Conservation (phyloP, 192 early-diverging fungal genomes). For the Mortierella alpina region DNA sequence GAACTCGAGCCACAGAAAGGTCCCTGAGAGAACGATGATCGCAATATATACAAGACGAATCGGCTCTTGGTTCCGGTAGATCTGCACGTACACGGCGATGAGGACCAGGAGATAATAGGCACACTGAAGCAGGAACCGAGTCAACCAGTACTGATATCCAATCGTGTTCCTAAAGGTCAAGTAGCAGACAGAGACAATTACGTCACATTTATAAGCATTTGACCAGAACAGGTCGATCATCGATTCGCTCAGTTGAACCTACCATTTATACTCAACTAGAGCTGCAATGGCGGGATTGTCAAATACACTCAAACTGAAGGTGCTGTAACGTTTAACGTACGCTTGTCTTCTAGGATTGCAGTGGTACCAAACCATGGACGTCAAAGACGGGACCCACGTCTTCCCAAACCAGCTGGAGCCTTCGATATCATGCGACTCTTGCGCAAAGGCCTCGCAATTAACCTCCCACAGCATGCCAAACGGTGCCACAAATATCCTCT, state of each 20-base stretch:
- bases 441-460: neutral
- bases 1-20: conserved; percentile 16
- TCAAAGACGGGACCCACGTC: neutral
- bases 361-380: neutral
- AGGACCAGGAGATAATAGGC: conserved; percentile 13
- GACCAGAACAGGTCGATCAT: too few species aligned
- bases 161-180: conserved; percentile 24
- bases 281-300: conserved; percentile 25
- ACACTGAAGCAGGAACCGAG: conserved; percentile 12
- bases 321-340: neutral
- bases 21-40: neutral
- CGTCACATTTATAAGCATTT: too few species aligned
- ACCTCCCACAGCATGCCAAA: conserved; percentile 8
- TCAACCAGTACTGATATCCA: conserved; percentile 14
- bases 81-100: neutral
- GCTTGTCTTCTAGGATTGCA: neutral
- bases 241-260: neutral
- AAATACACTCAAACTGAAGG: neutral
- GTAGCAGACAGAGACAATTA: too few species aligned
- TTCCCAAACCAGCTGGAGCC: neutral
- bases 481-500: conserved; percentile 11
- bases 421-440: neutral
- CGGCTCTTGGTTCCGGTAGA: neutral
- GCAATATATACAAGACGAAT: neutral
- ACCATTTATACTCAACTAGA: conserved; percentile 29